A percentile compares a stretch with the other conserved stretches of the same genome.
Evolutionary conservation across 2,329 filamentous ascomycete genomes (phyloP).

Genomic region (Hypoxylon sp.): DNA sequence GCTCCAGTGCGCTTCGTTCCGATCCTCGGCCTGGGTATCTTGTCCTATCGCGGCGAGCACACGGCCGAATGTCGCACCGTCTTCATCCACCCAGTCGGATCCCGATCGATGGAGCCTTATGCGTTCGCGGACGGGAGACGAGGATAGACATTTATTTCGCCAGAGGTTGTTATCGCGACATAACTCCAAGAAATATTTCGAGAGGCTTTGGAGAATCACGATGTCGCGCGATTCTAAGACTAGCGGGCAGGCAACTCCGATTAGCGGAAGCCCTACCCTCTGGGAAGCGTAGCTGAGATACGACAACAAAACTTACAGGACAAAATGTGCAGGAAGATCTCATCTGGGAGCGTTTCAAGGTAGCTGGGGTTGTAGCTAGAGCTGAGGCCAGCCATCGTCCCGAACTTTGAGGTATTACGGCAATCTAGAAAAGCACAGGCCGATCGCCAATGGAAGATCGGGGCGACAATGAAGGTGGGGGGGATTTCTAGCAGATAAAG

Average conservation of each 20-base stretch:
- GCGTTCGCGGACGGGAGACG: constrained; percentile 72
- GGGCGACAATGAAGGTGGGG: background rate
- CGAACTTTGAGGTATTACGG: constrained; percentile 1
- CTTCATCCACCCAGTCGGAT: constrained; percentile 52
- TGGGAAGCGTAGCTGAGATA: constrained; percentile 3
- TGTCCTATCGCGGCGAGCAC: constrained; percentile 37
- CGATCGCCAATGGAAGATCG: constrained; percentile 5
- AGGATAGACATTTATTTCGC: constrained; percentile 78
- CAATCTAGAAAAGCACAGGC: constrained; percentile 8
- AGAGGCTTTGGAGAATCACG: constrained; percentile 76
- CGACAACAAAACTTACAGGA: constrained; percentile 61
- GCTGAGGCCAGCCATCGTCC: constrained; percentile 41
- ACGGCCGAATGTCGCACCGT: constrained; percentile 38
- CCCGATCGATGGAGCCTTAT: constrained; percentile 65
- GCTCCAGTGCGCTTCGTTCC: constrained; percentile 45
- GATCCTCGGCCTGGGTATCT: constrained; percentile 45
- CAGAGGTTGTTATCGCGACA: constrained; percentile 82
- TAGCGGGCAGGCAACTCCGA: constrained; percentile 18
- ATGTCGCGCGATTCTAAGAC: constrained; percentile 72
- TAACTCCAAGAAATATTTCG: constrained; percentile 71
- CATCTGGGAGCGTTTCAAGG: constrained; percentile 69
- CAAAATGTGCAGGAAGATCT: constrained; percentile 73
- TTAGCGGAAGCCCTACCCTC: constrained; percentile 11
- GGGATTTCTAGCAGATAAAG: background rate
- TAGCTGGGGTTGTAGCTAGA: constrained; percentile 27